phyloP scores from a whole-genome alignment of 2,329 filamentous ascomycete genomes.

The Stagonosporopsis chrysanthemi region DNA sequence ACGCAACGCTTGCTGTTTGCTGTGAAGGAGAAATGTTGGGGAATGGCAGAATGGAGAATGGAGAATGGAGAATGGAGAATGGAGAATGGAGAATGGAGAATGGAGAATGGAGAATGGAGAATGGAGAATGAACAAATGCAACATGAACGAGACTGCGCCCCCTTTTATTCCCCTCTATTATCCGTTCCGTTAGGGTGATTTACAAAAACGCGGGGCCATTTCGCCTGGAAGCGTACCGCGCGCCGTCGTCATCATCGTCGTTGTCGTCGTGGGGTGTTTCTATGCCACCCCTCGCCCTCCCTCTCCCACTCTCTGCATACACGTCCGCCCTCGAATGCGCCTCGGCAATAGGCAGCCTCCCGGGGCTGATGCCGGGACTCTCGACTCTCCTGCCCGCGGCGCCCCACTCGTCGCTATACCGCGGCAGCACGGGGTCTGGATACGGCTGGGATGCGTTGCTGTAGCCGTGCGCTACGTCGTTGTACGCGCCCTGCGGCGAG shows the following conservation, averaged over 20 bases:
- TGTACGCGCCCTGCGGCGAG: too few relatives aligned
- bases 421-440: not conserved
- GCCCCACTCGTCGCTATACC: slow-evolving; percentile 24
- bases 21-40: too few relatives aligned
- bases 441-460: slow-evolving; percentile 5
- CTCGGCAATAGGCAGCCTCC: slow-evolving; percentile 5
- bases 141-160: too few relatives aligned
- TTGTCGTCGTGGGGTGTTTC: slow-evolving; percentile 4
- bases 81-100: too few relatives aligned
- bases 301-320: too few relatives aligned
- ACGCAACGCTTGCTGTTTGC: too few relatives aligned
- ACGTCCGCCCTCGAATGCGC: not conserved
- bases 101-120: too few relatives aligned
- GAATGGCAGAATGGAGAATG: too few relatives aligned
- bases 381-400: not conserved
- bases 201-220: not conserved
- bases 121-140: too few relatives aligned
- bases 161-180: too few relatives aligned
- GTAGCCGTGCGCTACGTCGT: slow-evolving; percentile 17
- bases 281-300: not conserved
- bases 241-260: not conserved
- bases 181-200: too few relatives aligned
- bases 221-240: not conserved
- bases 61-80: too few relatives aligned
- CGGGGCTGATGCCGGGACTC: slow-evolving; percentile 3